Evolutionary conservation across 2,329 filamentous ascomycete genomes (phyloP).

Genomic region (Colletotrichum horii): DNA sequence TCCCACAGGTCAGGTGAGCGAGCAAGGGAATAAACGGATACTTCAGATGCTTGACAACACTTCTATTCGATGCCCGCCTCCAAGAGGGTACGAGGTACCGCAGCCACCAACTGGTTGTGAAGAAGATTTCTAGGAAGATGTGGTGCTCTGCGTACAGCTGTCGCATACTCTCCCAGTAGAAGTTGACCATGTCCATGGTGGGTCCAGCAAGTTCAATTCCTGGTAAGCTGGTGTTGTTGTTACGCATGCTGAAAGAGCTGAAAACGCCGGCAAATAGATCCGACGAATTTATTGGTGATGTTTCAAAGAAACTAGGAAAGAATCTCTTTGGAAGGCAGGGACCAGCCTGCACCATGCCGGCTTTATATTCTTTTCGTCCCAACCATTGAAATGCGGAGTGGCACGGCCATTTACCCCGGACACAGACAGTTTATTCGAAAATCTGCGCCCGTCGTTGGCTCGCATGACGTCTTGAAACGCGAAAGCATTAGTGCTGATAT

Average conservation of each 20-base stretch:
- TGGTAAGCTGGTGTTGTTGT: background rate
- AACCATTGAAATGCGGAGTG: background rate
- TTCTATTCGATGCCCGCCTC: background rate
- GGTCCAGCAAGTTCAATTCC: background rate
- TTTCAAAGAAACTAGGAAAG: background rate
- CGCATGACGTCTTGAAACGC: background rate
- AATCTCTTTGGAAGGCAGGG: background rate
- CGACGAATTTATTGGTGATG: background rate
- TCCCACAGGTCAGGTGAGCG: background rate
- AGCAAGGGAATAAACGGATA: background rate
- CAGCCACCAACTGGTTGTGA: background rate
- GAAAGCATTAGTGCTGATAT: background rate
- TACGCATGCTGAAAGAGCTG: background rate
- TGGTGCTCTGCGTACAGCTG: background rate
- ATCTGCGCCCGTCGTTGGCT: background rate
- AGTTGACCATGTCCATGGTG: background rate
- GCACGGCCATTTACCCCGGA: background rate
- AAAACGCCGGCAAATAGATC: background rate
- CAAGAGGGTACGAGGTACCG: background rate
- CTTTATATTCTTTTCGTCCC: background rate
- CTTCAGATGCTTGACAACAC: background rate
- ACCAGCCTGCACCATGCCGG: background rate
- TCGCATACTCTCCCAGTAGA: background rate
- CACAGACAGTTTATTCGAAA: background rate
- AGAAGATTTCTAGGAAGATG: conserved; percentile 2